Base-by-base conservation (phyloP, 208 protist genomes). In the Borovskyia barvae region DNA sequence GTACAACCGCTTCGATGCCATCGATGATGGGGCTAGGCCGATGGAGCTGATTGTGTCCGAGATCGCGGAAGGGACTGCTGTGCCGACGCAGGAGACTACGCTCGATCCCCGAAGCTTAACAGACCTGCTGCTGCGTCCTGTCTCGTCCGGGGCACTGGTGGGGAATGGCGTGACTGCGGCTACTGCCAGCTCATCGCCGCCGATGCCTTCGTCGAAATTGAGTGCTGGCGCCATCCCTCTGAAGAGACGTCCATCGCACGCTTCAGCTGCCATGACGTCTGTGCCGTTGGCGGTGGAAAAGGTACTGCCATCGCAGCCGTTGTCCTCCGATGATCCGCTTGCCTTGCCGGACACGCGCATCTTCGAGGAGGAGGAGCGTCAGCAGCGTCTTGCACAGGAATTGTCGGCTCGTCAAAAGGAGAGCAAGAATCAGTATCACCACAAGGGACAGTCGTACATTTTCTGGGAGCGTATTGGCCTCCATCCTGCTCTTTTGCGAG, bases 401-500 rank as follows among this genome's bases (percentile, higher is more conserved):
- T 53, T 47, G 15, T 41, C 30, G 51, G 41, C 32, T 15, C 46
- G 37, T 19, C 37, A 55, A 26, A 45, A 58, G 26, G 55, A 64
- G 6, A 88, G 73, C 45, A 90, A 86, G 58, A 93, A 93, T 64
- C 72, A 85, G 37, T 91, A 90, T 63, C 75, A 72, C 37, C 82
- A 92, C 61, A 80, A 78, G 37, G 90, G 82, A 2, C 81, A 85
- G 56, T 37, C 78, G 1, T 87, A 93, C 57, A 30, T 92, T 0
- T 90, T 94, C 55, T 95, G 90, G 87, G 77, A 92, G 58, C 82
- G 86, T 17, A 63, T 89, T 5, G 85, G 80, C 19, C 56, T 95
- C 15, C 78, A 92, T 60, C 81, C 79, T 9, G 60, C 66, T 0
- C 66, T 95, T 24, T 59, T 91, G 20, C 56, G 73, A 54, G 90